These are phyloP conservation scores for Takashimella tepidaria DNA, from an alignment of 1,284 basidiomycete species.

Conservation along the genomic window DNA sequence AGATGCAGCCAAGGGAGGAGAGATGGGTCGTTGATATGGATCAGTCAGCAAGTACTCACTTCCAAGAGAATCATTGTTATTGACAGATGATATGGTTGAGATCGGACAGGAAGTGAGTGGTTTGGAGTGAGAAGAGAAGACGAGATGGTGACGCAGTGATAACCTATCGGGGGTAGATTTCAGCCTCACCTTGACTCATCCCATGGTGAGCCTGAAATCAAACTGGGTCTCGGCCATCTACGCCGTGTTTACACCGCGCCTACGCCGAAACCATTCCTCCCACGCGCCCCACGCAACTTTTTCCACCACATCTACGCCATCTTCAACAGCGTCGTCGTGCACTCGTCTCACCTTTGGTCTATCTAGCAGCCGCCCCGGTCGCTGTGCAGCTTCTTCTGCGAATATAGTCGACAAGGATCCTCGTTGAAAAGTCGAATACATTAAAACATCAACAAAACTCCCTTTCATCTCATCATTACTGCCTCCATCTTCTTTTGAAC, in stretches of 20 bases:
- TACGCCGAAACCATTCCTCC: not conserved
- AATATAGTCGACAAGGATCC: no score
- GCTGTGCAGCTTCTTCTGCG: no score
- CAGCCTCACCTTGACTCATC: not conserved
- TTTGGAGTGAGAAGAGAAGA: not conserved
- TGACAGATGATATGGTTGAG: constrained; percentile 1
- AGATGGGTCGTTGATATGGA: not conserved
- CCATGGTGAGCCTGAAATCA: not conserved
- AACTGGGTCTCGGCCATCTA: no score
- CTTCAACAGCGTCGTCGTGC: not conserved
- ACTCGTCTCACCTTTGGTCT: not conserved
- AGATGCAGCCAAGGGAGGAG: not conserved
- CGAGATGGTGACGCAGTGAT: constrained; percentile 4
- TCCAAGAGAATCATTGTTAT: constrained; percentile 65
- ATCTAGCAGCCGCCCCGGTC: not conserved
- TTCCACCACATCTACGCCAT: not conserved
- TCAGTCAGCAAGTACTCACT: no score
- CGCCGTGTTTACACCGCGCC: no score
- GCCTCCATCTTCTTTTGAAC: not conserved
- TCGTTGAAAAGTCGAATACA: not conserved
- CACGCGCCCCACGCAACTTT: not conserved
- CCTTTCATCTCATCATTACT: not conserved
- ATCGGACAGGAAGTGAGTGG: not conserved
- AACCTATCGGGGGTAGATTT: not conserved
- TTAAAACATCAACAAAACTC: not conserved